Evolutionary conservation across 495 filamentous ascomycete species (phyloP), one percentile per base, ranked within the genome.

Genomic region (Aspergillus cristatus): DNA sequence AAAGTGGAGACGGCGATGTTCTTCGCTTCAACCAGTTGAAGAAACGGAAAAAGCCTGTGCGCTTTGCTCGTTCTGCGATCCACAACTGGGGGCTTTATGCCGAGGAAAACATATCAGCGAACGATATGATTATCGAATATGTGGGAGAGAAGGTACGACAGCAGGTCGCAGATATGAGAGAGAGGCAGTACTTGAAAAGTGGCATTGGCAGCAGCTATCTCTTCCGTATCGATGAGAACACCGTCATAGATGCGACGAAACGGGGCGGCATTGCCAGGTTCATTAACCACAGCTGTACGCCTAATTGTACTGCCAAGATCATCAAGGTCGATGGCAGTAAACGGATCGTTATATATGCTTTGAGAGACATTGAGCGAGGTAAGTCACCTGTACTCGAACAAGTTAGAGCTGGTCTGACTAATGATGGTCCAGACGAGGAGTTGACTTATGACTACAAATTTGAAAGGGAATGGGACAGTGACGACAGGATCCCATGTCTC

Each of bases 51-150:
- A 99, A 99, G 67, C 88, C 90, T 0, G 91, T 99, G 38, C 90
- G 91, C 52, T 99, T 99, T 55, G 91, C 88, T 35, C 79, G 91
- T 6, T 97, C 93, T 16, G 93, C 91, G 32, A 99, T 99, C 48
- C 91, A 99, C 60, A 95, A 95, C 53, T 99, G 91, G 91, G 91
- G 91, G 18, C 63, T 99, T 28, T 99, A 97, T 51, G 88, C 91
- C 6, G 88, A 95, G 70, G 90, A 97, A 60, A 90, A 94, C 49
- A 99, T 99, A 41, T 72, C 86, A 18, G 87, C 86, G 47, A 94
- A 95, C 55, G 91, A 99, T 58, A 96, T 99, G 88, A 99, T 99
- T 53, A 99, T 99, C 54, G 91, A 99, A 63, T 99, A 99, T 55
- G 91, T 99, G 13, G 91, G 91, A 38, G 93, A 99, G 61, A 93